phyloP scores from a whole-genome alignment of 1,284 basidiomycete genomes.

The Ganoderma sp. region DNA sequence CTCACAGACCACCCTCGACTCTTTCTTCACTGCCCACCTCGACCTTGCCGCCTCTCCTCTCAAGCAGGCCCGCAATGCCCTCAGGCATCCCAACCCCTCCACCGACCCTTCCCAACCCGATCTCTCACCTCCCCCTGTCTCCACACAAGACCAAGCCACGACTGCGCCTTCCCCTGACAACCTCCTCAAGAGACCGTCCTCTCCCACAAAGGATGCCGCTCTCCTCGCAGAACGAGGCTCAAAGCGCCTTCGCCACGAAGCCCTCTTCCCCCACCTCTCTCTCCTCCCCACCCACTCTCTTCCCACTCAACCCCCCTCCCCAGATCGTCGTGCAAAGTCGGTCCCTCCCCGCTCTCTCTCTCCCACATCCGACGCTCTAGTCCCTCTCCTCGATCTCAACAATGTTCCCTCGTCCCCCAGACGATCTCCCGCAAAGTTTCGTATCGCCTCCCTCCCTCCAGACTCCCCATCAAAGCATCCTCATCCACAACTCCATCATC shows the following conservation, averaged over 20 bases:
- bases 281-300: background rate
- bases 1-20: slow-evolving; percentile 29
- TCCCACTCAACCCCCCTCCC: slow-evolving; percentile 13
- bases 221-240: slow-evolving; percentile 22
- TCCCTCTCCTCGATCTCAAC: slow-evolving; percentile 30
- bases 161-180: slow-evolving; percentile 11
- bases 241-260: slow-evolving; percentile 29
- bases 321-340: slow-evolving; percentile 24
- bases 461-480: slow-evolving; percentile 4
- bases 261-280: slow-evolving; percentile 9
- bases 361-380: background rate
- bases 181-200: slow-evolving; percentile 31
- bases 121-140: slow-evolving; percentile 7
- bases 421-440: slow-evolving; percentile 27
- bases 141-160: background rate
- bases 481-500: background rate
- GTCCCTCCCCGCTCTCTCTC: slow-evolving; percentile 19
- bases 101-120: slow-evolving; percentile 3
- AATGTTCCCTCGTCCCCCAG: slow-evolving; percentile 29
- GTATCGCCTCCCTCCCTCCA: slow-evolving; percentile 31
- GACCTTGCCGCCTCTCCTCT: slow-evolving; percentile 27
- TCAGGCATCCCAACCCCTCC: slow-evolving; percentile 5
- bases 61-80: slow-evolving; percentile 27
- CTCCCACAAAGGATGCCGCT: slow-evolving; percentile 26
- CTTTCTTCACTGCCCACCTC: slow-evolving; percentile 17